These are phyloP conservation scores for Aspergillus quadrilineatus DNA, from an alignment of 2,329 filamentous ascomycete genomes.

Conservation along the genomic window DNA sequence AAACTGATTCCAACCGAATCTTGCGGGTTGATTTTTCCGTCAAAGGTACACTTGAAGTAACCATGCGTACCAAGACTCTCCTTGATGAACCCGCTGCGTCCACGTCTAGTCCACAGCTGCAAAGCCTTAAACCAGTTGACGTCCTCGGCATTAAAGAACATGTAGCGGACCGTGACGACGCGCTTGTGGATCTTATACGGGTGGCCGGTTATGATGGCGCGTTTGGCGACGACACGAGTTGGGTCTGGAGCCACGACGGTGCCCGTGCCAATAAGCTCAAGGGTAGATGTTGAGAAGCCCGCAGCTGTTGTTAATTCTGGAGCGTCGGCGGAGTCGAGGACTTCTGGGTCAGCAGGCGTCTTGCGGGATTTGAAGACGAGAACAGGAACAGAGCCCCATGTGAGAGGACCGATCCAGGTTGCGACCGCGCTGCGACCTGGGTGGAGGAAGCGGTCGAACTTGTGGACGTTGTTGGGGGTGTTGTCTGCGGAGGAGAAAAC, in stretches of 20 bases:
- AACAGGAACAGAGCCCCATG: conserved; percentile 87
- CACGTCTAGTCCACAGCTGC: conserved; percentile 89
- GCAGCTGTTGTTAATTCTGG: conserved; percentile 24
- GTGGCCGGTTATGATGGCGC: conserved; percentile 89
- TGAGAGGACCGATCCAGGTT: conserved; percentile 83
- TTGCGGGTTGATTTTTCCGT: conserved; percentile 91
- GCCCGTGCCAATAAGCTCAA: conserved; percentile 80
- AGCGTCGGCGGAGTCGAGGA: conserved; percentile 47
- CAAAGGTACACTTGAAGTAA: conserved; percentile 99
- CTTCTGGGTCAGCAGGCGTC: conserved; percentile 24
- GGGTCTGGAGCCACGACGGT: conserved; percentile 77
- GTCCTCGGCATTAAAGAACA: conserved; percentile 98
- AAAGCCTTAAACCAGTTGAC: conserved; percentile 97
- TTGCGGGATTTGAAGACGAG: conserved; percentile 72
- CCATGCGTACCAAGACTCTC: conserved; percentile 93
- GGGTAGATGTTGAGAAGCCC: conserved; percentile 32
- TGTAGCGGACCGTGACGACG: conserved; percentile 94
- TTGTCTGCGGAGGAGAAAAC: conserved; percentile 86
- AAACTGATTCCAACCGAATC: conserved; percentile 88
- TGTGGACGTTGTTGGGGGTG: conserved; percentile 95
- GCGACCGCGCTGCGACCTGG: conserved; percentile 87
- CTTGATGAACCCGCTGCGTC: conserved; percentile 87
- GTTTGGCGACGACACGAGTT: conserved; percentile 82
- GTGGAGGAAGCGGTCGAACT: conserved; percentile 88
- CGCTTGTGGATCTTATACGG: conserved; percentile 99